Conservation (phyloP, 1,284 basidiomycete genomes). For the Leucocoprinus gongylophorus region DNA sequence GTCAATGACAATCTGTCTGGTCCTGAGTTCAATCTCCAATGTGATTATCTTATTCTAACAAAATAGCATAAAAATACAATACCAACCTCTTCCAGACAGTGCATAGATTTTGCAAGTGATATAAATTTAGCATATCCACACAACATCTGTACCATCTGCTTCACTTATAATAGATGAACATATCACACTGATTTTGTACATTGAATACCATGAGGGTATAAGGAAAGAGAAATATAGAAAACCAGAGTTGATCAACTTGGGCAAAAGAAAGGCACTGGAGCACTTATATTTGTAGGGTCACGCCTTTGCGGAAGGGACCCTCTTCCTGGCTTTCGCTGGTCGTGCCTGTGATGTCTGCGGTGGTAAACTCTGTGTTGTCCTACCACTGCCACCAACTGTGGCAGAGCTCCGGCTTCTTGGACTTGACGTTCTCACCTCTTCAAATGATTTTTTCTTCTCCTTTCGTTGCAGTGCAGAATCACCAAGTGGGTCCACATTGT, state of each 20-base stretch:
- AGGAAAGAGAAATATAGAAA: background rate
- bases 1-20: too few relatives aligned
- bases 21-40: too few relatives aligned
- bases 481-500: constrained; percentile 16
- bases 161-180: too few relatives aligned
- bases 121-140: too few relatives aligned
- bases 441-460: constrained; percentile 4
- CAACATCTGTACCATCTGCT: too few relatives aligned
- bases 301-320: constrained; percentile 9
- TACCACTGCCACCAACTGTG: background rate
- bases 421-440: constrained; percentile 8
- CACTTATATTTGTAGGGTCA: background rate
- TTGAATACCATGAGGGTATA: background rate
- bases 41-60: too few relatives aligned
- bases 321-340: background rate
- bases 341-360: background rate
- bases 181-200: constrained; percentile 3
- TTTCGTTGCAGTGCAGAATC: background rate
- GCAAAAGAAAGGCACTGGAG: background rate
- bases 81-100: too few relatives aligned
- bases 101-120: too few relatives aligned
- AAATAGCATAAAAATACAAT: too few relatives aligned
- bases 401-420: background rate
- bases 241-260: background rate
- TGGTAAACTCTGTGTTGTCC: constrained; percentile 7